Percentiles rank a stretch among this genome's conserved stretches.
These are phyloP conservation scores for Peronospora farinosa DNA, from an alignment of 352 stramenopile species.

Conservation along the genomic window DNA sequence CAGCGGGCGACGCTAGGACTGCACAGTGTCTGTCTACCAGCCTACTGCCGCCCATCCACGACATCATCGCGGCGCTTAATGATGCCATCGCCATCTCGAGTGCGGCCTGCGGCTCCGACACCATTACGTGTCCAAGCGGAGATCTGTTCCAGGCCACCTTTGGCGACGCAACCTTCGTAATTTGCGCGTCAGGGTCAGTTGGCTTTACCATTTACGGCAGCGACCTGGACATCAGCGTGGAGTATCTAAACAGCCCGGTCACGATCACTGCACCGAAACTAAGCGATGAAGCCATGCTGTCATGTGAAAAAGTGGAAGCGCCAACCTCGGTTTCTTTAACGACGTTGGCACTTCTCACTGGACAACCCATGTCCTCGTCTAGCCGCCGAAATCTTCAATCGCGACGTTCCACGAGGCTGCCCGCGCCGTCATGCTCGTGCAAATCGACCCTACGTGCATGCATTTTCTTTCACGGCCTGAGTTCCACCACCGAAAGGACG, in stretches of 20 bases:
- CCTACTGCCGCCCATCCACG: constrained; percentile 22
- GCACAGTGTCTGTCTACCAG: constrained; percentile 19
- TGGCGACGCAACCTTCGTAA: constrained; percentile 20
- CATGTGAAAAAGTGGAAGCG: constrained; percentile 16
- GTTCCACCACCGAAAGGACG: constrained; percentile 11
- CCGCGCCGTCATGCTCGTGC: constrained; percentile 23
- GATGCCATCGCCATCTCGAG: constrained; percentile 10
- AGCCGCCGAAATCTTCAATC: background rate
- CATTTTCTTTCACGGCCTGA: constrained; percentile 41
- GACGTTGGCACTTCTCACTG: constrained; percentile 23
- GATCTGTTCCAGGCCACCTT: constrained; percentile 30
- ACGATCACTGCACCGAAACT: constrained; percentile 18
- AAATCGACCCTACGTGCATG: constrained; percentile 29
- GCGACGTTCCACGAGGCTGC: constrained; percentile 7
- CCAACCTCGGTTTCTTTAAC: constrained; percentile 2
- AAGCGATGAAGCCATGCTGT: constrained; percentile 7
- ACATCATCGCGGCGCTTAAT: constrained; percentile 25
- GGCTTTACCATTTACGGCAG: constrained; percentile 26
- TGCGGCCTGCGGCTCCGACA: constrained; percentile 5
- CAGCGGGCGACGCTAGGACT: constrained; percentile 2
- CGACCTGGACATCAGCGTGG: constrained; percentile 26
- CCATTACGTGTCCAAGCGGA: constrained; percentile 26
- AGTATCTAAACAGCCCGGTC: constrained; percentile 20
- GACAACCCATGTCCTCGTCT: constrained; percentile 11
- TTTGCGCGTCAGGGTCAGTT: constrained; percentile 22